Evolutionary conservation across 2,329 filamentous ascomycete genomes (phyloP), one percentile per base, ranked within the genome.

Genomic region (Cladosporium sp.): DNA sequence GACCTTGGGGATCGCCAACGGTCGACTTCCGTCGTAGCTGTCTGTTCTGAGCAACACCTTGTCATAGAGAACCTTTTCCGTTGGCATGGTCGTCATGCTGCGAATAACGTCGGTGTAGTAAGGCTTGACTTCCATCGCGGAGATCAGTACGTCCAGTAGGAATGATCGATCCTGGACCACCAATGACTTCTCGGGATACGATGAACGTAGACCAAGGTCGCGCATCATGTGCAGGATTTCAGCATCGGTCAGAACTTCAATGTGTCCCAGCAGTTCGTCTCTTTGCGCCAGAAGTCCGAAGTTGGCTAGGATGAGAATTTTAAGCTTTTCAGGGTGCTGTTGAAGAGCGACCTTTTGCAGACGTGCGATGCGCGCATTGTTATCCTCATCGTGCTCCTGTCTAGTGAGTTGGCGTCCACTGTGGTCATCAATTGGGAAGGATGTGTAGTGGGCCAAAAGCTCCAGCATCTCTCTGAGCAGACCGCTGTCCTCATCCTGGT

Each of bases 361-460:
- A 62, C 85, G 88, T n/a, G 90, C 91, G 16, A 99, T 82, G 12
- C 84, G 82, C 46, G 86, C 84, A 77, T 92, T 96, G 76, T 97
- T 93, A 23, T 84, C 84, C 69, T 95, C 90, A 72, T 94, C 93
- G 26, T 91, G 88, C 74, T 93, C 89, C 49, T 88, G 84, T 29
- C 83, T 83, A 62, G 85, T 91, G 65, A 92, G 81, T 75, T 96
- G 91, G 35, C 86, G 84, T 18, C 93, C 93, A 4, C 90, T 93
- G 74, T 96, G 91, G 72, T 98, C 95, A 75, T 98, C 92, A 68
- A 99, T 91, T 0, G 92, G 87, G 73, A 99, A 99, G 73, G 90
- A 84, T 21, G 90, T 89, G 76, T 95, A 99, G 77, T 98, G 95
- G 61, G 87, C 86, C 28, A 99, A 83, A n/a, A 99, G 84, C 14